Conservation (phyloP, 139 green algal species). For the Chlamydomonas sp. region DNA sequence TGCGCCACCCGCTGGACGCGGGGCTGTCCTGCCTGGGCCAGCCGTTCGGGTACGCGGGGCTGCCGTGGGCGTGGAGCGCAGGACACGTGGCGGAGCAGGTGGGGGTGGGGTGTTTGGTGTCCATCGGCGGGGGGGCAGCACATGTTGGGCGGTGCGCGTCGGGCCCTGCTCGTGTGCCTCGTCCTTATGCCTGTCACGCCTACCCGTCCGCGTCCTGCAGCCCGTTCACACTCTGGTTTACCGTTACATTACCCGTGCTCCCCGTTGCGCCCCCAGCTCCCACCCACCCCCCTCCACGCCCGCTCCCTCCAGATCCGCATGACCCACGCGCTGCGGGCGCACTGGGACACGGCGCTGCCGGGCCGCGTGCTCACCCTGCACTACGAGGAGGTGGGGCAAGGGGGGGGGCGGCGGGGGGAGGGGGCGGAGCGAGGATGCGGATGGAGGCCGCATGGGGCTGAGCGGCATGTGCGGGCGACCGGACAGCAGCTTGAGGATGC, state of each 20-base stretch:
- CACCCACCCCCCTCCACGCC: not conserved
- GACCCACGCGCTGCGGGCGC: constrained; percentile 49
- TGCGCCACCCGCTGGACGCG: constrained; percentile 76
- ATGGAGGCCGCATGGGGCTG: not conserved
- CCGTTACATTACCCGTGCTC: not conserved
- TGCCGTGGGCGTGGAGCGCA: constrained; percentile 72
- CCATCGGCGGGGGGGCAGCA: not conserved
- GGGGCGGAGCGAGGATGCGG: not conserved
- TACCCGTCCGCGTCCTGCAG: not conserved
- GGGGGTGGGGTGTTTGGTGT: not conserved
- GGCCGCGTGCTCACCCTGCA: constrained; percentile 58
- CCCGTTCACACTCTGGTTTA: not conserved
- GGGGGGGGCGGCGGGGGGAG: not conserved
- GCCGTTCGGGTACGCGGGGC: constrained; percentile 73
- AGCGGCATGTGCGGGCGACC: not conserved
- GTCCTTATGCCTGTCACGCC: not conserved
- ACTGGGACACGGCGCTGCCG: constrained; percentile 61
- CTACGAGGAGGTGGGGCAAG: constrained; percentile 52
- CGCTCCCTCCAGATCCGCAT: constrained; percentile 35
- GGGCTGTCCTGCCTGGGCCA: constrained; percentile 78
- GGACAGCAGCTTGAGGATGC: too few species aligned
- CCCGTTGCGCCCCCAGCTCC: not conserved
- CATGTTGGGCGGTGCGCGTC: not conserved
- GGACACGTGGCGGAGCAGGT: constrained; percentile 44
- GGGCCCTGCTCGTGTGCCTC: not conserved